Base-by-base conservation (phyloP, 345 rosid species). In the Abelmoschus esculentus region DNA sequence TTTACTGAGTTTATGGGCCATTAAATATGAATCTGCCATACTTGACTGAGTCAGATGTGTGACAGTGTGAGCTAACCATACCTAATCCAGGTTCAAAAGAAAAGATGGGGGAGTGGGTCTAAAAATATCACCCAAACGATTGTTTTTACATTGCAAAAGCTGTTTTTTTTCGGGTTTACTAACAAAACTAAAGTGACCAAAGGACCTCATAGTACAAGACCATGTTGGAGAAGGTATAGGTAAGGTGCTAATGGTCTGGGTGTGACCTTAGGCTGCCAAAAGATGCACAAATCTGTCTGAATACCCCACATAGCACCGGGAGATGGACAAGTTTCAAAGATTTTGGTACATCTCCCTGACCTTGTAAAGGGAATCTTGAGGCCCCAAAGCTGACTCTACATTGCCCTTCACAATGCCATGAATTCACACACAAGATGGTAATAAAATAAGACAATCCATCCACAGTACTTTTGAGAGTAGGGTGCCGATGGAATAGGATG, bases 221-320 rank as follows among this genome's bases (percentile, higher is more conserved):
- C 40, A 7, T 36, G 40, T 36, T 36, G 40, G 40, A 36, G 36
- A 34, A 34, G 36, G 7, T 34, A 7, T 7, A 52, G 58, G 22
- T 54, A 29, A 54, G 26, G 26, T 22, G 26, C 26, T 19, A 18
- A 19, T 22, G 59, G 32, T 54, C 58, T 55, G 31, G 59, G 31
- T 14, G 59, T 55, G 31, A 55, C 14, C 59, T 22, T 55, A 19
- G 26, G 66, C 76, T 76, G 82, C 77, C 77, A 65, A 67, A 80
- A 84, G 86, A 86, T 84, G 75, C 81, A 70, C 72, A 82, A 83
- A 86, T 83, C 85, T 83, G 87, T 82, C 89, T 73, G 76, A 40
- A 72, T 74, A 77, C 65, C 85, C 75, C 82, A 82, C 81, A 78
- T 74, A 76, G 80, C 50, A 71, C 78, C 82, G 79, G 54, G 71